Conservation (phyloP, 2,329 filamentous ascomycete genomes). For the Triangularia setosa region DNA sequence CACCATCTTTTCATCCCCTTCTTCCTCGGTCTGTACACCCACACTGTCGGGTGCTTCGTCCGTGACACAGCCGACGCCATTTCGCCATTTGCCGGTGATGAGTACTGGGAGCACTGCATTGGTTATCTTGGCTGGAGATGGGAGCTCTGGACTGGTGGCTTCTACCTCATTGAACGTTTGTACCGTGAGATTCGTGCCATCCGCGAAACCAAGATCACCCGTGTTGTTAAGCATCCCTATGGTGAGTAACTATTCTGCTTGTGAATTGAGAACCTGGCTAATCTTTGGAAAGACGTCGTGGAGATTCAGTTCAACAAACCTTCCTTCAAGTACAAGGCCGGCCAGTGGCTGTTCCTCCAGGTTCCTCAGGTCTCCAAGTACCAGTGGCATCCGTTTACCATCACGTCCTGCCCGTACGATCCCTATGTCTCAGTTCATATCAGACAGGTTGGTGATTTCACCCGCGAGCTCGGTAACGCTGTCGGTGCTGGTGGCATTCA, state of each 20-base stretch:
- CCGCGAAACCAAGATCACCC: conserved; percentile 82
- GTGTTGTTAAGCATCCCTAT: conserved; percentile 93
- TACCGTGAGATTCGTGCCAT: conserved; percentile 86
- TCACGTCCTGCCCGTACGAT: conserved; percentile 95
- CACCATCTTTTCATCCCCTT: conserved; percentile 99
- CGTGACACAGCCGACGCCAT: conserved; percentile 68
- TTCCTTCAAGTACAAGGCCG: conserved; percentile 95
- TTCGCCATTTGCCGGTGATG: conserved; percentile 77
- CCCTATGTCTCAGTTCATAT: conserved; percentile 93
- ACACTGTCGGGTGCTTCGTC: conserved; percentile 94
- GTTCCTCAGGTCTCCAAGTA: conserved; percentile 81
- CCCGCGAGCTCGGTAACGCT: conserved; percentile 85
- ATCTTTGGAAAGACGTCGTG: conserved; percentile 65
- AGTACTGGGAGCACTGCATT: conserved; percentile 89
- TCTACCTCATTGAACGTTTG: conserved; percentile 84
- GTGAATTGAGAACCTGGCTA: conserved; percentile 22
- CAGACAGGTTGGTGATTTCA: conserved; percentile 95
- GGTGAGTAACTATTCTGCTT: conserved; percentile 51
- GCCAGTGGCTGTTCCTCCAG: conserved; percentile 97
- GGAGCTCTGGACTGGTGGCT: conserved; percentile 80
- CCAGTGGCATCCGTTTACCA: conserved; percentile 99
- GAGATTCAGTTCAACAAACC: conserved; percentile 97
- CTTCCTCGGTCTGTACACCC: conserved; percentile 87
- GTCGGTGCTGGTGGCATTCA: conserved; percentile 88
- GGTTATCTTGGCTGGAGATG: conserved; percentile 97